phyloP scores from a whole-genome alignment of 805 yeast genomes.

The Candida bentonensis region DNA sequence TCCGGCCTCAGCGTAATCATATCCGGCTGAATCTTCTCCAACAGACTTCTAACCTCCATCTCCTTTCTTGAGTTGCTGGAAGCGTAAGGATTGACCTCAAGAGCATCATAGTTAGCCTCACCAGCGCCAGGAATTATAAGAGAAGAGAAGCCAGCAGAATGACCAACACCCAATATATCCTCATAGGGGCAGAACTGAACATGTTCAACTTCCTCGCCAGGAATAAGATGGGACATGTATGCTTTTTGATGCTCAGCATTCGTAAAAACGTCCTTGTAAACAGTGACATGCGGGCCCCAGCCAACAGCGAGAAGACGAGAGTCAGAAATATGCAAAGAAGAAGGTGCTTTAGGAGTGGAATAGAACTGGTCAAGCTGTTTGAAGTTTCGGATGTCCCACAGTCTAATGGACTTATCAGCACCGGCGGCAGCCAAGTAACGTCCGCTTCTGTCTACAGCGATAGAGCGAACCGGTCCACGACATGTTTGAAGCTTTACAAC shows the following conservation, averaged over 20 bases:
- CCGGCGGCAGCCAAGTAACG: conserved; percentile 89
- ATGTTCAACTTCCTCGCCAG: conserved; percentile 60
- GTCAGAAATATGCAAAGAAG: conserved; percentile 68
- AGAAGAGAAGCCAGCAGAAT: conserved; percentile 64
- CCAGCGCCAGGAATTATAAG: conserved; percentile 92
- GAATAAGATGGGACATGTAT: conserved; percentile 78
- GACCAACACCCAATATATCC: conserved; percentile 89
- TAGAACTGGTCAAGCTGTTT: conserved; percentile 58
- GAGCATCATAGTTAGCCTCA: conserved; percentile 92
- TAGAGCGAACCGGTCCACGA: conserved; percentile 74
- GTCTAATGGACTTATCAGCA: conserved; percentile 66
- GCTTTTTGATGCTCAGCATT: conserved; percentile 36
- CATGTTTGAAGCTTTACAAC: conserved; percentile 68
- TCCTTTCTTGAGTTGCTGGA: conserved; percentile 88
- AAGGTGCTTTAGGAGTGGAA: conserved; percentile 73
- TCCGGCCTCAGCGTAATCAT: conserved; percentile 85
- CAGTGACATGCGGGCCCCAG: conserved; percentile 89
- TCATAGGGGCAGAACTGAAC: conserved; percentile 82
- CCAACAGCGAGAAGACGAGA: conserved; percentile 78
- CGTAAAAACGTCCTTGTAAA: conserved; percentile 80
- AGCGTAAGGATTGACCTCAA: conserved; percentile 88
- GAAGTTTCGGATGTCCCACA: conserved; percentile 88
- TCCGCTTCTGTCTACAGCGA: conserved; percentile 86
- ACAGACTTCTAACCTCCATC: conserved; percentile 68
- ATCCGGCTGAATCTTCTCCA: conserved; percentile 85